Evolutionary conservation across 495 filamentous ascomycete genomes (phyloP), one percentile per base, ranked within the genome.

Genomic region (Aspergillus indologenus): DNA sequence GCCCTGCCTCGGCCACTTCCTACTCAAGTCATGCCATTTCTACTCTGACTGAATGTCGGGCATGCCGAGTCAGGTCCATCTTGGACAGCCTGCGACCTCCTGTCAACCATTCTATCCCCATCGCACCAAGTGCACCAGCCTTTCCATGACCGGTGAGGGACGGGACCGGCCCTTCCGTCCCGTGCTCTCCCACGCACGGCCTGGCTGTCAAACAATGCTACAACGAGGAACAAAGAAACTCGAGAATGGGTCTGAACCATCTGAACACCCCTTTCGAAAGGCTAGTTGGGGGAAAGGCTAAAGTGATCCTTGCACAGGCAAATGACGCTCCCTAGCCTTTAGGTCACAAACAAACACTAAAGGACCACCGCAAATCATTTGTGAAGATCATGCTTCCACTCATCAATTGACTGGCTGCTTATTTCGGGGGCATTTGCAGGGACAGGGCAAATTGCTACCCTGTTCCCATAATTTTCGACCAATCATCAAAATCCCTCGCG

Each of bases 121-220:
- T 23, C 29, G 3, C 29, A 23, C 12, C 12, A 7, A 40, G 5
- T 40, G 34, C 34, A 15, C 34, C 34, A 14, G 34, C 7, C 34
- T 40, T 40, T 40, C 12, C 34, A 7, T 40, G 34, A 40, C 34
- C 34, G 34, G 23, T 44, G 53, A 58, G 62, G 65, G 58, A 64
- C 64, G 71, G 75, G 71, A 63, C 72, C 73, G 75, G 73, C 68
- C 75, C 75, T 76, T 74, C 75, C 73, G 75, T 77, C 61, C 71
- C 71, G 73, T 64, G 43, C 46, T 58, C 57, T 45, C 46, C 58
- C 51, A 51, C 45, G 34, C 55, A 51, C 48, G 18, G 23, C 11
- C 48, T 51, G 48, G 48, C 45, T 56, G 40, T 42, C 26, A 51
- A 51, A 51, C 50, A 49, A 58, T 44, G 56, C 49, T 49, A 59